These are phyloP conservation scores for Dujonia santamariae DNA, from an alignment of 1,139 yeast genomes.

Conservation along the genomic window DNA sequence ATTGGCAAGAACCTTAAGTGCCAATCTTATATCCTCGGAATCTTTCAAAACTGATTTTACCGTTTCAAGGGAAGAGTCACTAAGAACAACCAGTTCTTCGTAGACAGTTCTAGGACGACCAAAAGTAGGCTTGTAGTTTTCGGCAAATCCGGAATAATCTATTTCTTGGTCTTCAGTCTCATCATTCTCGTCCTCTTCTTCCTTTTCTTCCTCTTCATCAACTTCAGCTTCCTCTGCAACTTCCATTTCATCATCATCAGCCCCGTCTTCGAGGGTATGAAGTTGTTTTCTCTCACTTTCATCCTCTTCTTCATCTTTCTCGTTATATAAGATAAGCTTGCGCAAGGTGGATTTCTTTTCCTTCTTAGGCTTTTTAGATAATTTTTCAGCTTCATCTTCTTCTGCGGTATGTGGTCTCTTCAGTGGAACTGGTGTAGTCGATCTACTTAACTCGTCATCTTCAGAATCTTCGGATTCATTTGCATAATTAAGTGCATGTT, in stretches of 20 bases:
- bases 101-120: constrained; percentile 50
- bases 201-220: constrained; percentile 8
- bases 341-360: constrained; percentile 19
- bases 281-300: constrained; percentile 7
- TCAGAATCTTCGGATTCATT: constrained; percentile 46
- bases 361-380: constrained; percentile 13
- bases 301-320: constrained; percentile 20
- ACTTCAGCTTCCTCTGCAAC: constrained; percentile 8
- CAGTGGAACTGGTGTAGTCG: constrained; percentile 37
- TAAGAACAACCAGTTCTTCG: constrained; percentile 30
- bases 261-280: constrained; percentile 6
- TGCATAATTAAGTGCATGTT: constrained; percentile 64
- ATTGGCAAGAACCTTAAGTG: constrained; percentile 42
- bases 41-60: constrained; percentile 58
- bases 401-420: constrained; percentile 31
- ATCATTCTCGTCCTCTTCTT: constrained; percentile 9
- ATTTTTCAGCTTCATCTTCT: constrained; percentile 33
- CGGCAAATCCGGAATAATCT: constrained; percentile 27
- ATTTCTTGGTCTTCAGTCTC: constrained; percentile 11
- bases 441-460: constrained; percentile 34
- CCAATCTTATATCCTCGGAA: constrained; percentile 63
- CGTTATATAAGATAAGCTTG: constrained; percentile 30
- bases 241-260: constrained; percentile 8
- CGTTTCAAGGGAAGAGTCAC: constrained; percentile 37
- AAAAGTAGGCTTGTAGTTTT: constrained; percentile 42